These are phyloP conservation scores for Pichia pseudocactophila DNA, from an alignment of 805 yeast genomes.

Conservation along the genomic window DNA sequence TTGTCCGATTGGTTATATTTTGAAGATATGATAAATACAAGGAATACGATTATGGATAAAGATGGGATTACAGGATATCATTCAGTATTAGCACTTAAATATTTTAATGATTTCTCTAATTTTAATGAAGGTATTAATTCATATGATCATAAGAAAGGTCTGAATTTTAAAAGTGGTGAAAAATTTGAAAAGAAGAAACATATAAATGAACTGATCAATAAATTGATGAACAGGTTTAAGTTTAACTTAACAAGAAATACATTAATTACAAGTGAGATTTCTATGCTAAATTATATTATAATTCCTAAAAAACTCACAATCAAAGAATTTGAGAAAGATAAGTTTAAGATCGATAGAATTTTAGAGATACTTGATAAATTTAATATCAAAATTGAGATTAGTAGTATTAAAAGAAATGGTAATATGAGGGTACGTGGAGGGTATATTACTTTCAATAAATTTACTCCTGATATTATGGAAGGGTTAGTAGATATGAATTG, in stretches of 20 bases:
- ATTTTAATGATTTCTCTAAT: conserved; percentile 44
- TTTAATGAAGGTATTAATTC: conserved; percentile 42
- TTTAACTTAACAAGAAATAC: conserved; percentile 19
- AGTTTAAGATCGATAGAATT: background rate
- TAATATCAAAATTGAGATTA: conserved; percentile 1
- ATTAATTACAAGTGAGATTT: conserved; percentile 20
- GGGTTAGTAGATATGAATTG: conserved; percentile 1
- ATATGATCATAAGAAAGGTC: conserved; percentile 11
- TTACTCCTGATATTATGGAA: conserved; percentile 2
- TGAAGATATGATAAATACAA: conserved; percentile 49
- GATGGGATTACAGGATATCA: conserved; percentile 33
- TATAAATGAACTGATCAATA: conserved; percentile 28
- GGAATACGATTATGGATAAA: conserved; percentile 38
- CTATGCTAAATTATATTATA: conserved; percentile 6
- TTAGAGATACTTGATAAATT: background rate
- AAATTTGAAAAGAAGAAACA: conserved; percentile 31
- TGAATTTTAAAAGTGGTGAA: conserved; percentile 27
- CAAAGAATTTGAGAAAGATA: conserved; percentile 3
- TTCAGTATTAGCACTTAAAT: conserved; percentile 48
- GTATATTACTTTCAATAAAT: background rate
- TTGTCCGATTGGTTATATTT: conserved; percentile 73
- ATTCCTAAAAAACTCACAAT: conserved; percentile 3
- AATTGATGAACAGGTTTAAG: conserved; percentile 19
- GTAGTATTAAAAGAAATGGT: background rate
- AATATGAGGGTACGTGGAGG: too few species aligned